Evolutionary conservation across 164 flowering plant species (phyloP).

Genomic region (Cinnamomum micranthum): DNA sequence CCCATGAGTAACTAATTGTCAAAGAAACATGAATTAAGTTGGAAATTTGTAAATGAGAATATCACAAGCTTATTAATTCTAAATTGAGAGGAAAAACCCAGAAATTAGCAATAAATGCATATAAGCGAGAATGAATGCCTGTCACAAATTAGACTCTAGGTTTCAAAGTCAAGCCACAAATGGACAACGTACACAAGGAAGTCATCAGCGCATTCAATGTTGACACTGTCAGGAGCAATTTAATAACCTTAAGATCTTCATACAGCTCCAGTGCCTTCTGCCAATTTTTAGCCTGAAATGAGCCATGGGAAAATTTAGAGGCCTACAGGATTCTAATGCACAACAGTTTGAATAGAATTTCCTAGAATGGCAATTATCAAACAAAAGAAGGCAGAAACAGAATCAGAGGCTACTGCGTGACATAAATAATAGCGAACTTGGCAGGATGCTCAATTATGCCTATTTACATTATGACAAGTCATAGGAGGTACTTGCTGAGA

Average conservation of each 20-base stretch:
- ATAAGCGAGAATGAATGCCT: not conserved
- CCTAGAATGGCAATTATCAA: not conserved
- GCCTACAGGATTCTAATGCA: not conserved
- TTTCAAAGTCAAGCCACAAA: not conserved
- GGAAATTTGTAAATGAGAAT: not conserved
- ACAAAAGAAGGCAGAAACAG: not conserved
- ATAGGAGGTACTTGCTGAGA: constrained; percentile 9
- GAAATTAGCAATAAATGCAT: not conserved
- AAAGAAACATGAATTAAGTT: not conserved
- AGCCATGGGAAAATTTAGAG: not conserved
- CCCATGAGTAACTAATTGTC: not conserved
- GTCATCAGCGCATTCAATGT: constrained; percentile 89
- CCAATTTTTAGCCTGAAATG: constrained; percentile 78
- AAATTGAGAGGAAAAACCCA: not conserved
- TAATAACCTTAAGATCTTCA: constrained; percentile 60
- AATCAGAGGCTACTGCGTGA: not conserved
- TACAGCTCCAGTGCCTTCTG: constrained; percentile 77
- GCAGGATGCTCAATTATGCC: not conserved
- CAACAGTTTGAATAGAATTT: not conserved
- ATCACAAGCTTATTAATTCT: not conserved
- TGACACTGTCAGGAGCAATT: constrained; percentile 62
- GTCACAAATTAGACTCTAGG: not conserved
- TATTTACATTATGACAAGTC: not conserved
- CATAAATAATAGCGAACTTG: not conserved
- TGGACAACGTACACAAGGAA: constrained; percentile 65